phyloP scores from a whole-genome alignment of 78 protist genomes.

The Thecamonas trahens region DNA sequence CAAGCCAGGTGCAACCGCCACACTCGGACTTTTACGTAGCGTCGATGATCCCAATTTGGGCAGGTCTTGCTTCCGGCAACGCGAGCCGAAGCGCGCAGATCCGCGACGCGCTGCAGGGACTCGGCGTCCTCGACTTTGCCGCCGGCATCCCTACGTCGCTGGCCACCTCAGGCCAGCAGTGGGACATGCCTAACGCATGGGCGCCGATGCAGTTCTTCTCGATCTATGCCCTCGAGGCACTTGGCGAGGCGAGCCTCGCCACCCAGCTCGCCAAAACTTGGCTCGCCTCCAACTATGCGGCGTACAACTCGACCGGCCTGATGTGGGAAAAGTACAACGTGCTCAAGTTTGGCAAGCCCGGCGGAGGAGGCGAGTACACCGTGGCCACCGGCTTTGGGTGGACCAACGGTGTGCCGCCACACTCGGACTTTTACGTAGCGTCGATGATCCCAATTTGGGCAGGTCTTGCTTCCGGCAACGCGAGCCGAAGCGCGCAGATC shows the following conservation, averaged over 20 bases:
- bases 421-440: too few species aligned
- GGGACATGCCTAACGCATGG: constrained; percentile 63
- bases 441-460: too few species aligned
- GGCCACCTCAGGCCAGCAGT: too few species aligned
- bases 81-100: too few species aligned
- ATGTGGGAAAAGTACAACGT: constrained; percentile 23
- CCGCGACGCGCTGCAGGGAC: too few species aligned
- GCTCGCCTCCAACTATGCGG: constrained; percentile 28
- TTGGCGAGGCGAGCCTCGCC: neutral
- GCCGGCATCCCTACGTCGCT: too few species aligned
- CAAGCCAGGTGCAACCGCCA: neutral
- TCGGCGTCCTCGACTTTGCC: too few species aligned
- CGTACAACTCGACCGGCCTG: constrained; percentile 1
- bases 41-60: too few species aligned
- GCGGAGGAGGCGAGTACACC: constrained; percentile 65
- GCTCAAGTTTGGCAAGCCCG: constrained; percentile 31
- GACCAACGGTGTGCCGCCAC: constrained; percentile 65
- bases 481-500: too few species aligned
- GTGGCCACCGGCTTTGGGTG: constrained; percentile 63
- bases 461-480: too few species aligned
- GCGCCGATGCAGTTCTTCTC: constrained; percentile 55
- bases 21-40: too few species aligned
- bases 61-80: too few species aligned
- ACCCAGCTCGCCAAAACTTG: constrained; percentile 12
- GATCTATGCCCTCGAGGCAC: neutral